A percentile compares a stretch with the other conserved stretches of the same genome.
Evolutionary conservation across 352 stramenopile species (phyloP).

Genomic region (Globisporangium iwayamae): DNA sequence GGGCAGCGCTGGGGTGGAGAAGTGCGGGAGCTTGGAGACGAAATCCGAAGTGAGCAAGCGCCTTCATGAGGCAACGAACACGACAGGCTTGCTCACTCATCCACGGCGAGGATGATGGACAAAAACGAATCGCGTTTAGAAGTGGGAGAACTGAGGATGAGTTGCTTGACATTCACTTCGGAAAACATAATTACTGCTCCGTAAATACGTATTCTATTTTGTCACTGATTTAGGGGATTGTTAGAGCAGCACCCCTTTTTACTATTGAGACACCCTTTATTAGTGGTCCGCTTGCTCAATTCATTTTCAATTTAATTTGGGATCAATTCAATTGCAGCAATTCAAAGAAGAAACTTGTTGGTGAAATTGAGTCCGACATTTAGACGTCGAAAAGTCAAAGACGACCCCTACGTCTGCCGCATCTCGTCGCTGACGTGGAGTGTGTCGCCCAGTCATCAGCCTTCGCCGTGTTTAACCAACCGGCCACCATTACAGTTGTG

Average conservation of each 20-base stretch:
- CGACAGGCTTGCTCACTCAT: background rate
- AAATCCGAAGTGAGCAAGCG: slow-evolving; percentile 2
- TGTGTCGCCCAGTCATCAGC: background rate
- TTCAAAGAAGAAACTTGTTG: background rate
- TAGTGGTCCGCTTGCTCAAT: background rate
- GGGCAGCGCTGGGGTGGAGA: background rate
- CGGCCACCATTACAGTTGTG: background rate
- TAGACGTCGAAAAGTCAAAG: background rate
- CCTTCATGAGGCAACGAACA: background rate
- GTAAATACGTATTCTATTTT: no score
- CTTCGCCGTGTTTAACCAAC: background rate
- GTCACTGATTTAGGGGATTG: background rate
- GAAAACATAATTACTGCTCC: no score
- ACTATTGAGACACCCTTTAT: background rate
- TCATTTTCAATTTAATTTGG: background rate
- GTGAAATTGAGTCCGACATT: background rate
- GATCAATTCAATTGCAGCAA: background rate
- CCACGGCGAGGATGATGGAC: background rate
- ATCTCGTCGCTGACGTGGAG: background rate
- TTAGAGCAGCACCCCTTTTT: background rate
- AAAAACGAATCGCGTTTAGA: no score
- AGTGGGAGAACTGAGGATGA: no score
- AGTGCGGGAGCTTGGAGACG: background rate
- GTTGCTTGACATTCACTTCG: no score
- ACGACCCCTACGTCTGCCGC: background rate